Evolutionary conservation across 73 alveolate species (phyloP), one percentile per base, ranked within the genome.

Genomic region (Tetrahymena borealis): DNA sequence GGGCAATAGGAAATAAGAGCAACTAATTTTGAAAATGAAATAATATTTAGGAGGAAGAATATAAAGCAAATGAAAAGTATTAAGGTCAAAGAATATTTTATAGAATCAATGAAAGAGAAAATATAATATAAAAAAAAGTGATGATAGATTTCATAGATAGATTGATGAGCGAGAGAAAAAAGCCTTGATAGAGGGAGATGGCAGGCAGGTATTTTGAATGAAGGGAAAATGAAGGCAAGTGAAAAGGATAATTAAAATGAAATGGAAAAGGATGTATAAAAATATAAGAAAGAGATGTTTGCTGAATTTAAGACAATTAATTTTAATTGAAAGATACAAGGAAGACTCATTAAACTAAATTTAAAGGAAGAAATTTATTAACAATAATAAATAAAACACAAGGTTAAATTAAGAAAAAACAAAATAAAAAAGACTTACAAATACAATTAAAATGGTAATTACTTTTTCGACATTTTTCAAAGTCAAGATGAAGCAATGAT

Each of bases 221-320:
- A 16, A 60, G 85, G 28, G 31, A 60, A 24, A 35, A 60, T 41
- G 85, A 60, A 60, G 28, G 85, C 85, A 60, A 35, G n/a, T 35
- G 28, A 60, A 60, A 39, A 60, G 28, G 85, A 60, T 60, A 60
- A 60, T 60, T n/a, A 60, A 60, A 60, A 60, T 24, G 85, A 60
- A 60, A 60, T 60, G 85, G 85, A 60, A 60, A 60, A 60, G 85
- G 85, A 60, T 60, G 85, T 60, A 60, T 60, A 60, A 60, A 60
- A 60, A 60, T 60, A 60, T n/a, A 60, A 60, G 38, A 60, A 60
- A 60, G 85, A 60, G 85, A 60, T 60, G 85, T 60, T 60, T 60
- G 85, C 85, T 60, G 85, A 60, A 60, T 60, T 60, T 60, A 60
- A 60, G 85, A 60, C 85, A 60, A 60, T 60, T 60, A 60, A 60